Conservation (phyloP, 2,329 filamentous ascomycete genomes). For the Scedosporium aurantiacum region DNA sequence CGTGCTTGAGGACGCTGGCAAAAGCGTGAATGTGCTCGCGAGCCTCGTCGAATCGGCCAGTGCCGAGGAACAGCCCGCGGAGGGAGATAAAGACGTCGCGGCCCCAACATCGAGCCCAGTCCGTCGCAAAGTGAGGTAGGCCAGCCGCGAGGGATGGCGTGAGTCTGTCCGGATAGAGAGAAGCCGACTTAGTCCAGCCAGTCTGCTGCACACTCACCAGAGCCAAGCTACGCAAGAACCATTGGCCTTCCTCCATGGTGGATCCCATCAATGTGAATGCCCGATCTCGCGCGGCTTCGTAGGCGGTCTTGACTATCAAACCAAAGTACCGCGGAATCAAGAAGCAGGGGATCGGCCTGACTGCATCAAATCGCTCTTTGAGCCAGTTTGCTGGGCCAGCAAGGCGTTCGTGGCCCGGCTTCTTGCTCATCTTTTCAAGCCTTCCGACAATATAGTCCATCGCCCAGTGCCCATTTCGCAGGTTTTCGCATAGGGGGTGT, state of each 20-base stretch:
- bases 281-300: constrained; percentile 70
- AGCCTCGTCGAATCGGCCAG: constrained; percentile 77
- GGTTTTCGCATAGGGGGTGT: constrained; percentile 85
- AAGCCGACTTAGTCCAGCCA: constrained; percentile 80
- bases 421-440: constrained; percentile 59
- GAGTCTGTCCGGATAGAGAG: constrained; percentile 72
- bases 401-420: constrained; percentile 51
- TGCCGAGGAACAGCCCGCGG: constrained; percentile 82
- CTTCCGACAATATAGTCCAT: constrained; percentile 77
- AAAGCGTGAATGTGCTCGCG: constrained; percentile 92
- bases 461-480: constrained; percentile 85
- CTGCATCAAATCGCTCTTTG: constrained; percentile 71
- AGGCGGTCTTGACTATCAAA: constrained; percentile 76
- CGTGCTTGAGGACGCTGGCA: constrained; percentile 91
- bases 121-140: constrained; percentile 82
- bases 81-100: constrained; percentile 95
- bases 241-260: constrained; percentile 69
- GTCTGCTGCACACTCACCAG: constrained; percentile 90
- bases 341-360: constrained; percentile 77
- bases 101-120: constrained; percentile 96
- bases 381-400: constrained; percentile 65
- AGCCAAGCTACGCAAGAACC: constrained; percentile 77
- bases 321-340: constrained; percentile 89
- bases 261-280: constrained; percentile 68
- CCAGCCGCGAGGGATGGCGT: constrained; percentile 87